Percentiles rank a stretch among this genome's conserved stretches.
These are phyloP conservation scores for Coccomyxa subellipsoidea DNA, from an alignment of 163 green algal genomes.

Conservation along the genomic window DNA sequence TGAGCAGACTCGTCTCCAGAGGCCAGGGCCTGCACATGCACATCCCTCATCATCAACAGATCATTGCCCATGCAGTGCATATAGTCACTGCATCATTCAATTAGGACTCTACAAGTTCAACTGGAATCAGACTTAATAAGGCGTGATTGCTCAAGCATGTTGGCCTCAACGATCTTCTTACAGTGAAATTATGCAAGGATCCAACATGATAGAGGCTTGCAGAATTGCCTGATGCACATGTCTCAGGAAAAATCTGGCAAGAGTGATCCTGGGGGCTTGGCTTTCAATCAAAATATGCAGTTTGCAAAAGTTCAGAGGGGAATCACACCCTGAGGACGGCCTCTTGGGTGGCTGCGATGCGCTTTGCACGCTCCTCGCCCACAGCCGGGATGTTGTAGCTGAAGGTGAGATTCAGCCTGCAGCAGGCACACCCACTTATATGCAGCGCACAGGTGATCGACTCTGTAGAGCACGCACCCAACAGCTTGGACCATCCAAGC, in stretches of 20 bases:
- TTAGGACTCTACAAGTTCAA: background rate
- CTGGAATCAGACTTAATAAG: background rate
- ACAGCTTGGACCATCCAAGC: too few species aligned
- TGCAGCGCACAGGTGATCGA: background rate
- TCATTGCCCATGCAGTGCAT: background rate
- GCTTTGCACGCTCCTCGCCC: conserved; percentile 10
- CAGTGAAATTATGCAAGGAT: background rate
- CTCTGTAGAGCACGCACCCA: background rate
- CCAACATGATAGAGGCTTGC: too few species aligned
- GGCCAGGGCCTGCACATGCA: background rate
- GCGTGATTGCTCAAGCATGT: background rate
- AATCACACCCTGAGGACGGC: conserved; percentile 24
- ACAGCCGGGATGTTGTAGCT: conserved; percentile 25
- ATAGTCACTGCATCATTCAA: background rate
- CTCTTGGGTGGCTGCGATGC: conserved; percentile 13
- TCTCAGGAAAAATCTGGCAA: too few species aligned
- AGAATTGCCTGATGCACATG: too few species aligned
- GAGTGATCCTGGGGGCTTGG: too few species aligned
- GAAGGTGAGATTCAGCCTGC: conserved; percentile 22
- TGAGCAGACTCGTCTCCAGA: background rate
- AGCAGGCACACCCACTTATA: background rate
- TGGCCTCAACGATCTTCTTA: background rate
- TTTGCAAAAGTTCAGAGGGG: too few species aligned
- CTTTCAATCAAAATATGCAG: too few species aligned
- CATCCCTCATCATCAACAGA: background rate